phyloP scores from a whole-genome alignment of 2,329 filamentous ascomycete species.

The Cercospora berteroae region DNA sequence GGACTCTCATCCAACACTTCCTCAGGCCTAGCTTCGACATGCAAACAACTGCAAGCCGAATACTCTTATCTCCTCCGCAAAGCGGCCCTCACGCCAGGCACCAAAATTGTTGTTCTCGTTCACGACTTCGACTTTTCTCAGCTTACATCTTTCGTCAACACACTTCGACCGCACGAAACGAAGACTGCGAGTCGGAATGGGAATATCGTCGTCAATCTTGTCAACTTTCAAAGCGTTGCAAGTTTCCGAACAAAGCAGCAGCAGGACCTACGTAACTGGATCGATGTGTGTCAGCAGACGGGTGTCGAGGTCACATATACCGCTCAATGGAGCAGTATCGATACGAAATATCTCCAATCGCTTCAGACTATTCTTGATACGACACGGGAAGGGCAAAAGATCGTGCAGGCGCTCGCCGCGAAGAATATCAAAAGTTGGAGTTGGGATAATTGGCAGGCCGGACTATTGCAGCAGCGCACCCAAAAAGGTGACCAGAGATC shows the following conservation, averaged over 20 bases:
- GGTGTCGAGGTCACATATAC: constrained; percentile 19
- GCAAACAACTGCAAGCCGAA: constrained; percentile 22
- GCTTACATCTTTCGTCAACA: constrained; percentile 18
- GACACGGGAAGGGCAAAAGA: constrained; percentile 20
- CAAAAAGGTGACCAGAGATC: neutral
- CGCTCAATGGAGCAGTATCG: constrained; percentile 20
- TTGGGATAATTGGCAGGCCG: constrained; percentile 14
- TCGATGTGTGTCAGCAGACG: constrained; percentile 5
- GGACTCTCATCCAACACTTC: neutral
- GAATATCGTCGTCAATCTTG: constrained; percentile 20
- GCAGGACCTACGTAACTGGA: constrained; percentile 18
- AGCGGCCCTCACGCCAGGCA: constrained; percentile 22
- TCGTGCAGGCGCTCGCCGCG: constrained; percentile 14
- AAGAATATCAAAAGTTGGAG: constrained; percentile 17
- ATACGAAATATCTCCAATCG: constrained; percentile 7
- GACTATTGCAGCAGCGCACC: neutral
- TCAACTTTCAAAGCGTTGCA: constrained; percentile 5
- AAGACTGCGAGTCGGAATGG: constrained; percentile 16
- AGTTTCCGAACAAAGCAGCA: neutral
- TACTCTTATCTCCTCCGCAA: constrained; percentile 19
- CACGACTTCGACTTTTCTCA: constrained; percentile 24
- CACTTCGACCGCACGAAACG: constrained; percentile 18
- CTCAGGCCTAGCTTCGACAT: constrained; percentile 15
- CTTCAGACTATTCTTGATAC: constrained; percentile 17
- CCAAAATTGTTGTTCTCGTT: constrained; percentile 16